Percentiles rank a stretch among this genome's conserved stretches.
phyloP scores from a whole-genome alignment of 306 rosid genomes.

The Geum urbanum region DNA sequence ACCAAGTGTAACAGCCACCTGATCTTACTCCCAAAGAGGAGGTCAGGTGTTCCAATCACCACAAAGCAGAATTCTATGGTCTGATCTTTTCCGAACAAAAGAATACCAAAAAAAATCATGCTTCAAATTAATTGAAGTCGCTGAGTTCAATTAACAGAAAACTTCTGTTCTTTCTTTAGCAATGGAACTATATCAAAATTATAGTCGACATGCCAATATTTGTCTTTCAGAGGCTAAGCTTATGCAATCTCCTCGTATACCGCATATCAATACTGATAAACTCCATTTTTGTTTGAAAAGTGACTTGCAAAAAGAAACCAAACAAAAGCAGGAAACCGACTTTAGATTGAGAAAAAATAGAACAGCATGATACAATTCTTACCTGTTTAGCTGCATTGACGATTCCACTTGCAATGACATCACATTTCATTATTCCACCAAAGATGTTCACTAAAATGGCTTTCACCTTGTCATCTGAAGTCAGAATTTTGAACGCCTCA shows the following conservation, averaged over 20 bases:
- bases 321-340: neutral
- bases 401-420: slow-evolving; percentile 92
- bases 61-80: too few relatives aligned
- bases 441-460: slow-evolving; percentile 96
- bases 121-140: neutral
- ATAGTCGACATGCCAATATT: neutral
- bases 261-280: neutral
- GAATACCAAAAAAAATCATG: too few relatives aligned
- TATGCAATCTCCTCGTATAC: neutral
- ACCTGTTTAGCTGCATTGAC: slow-evolving; percentile 97
- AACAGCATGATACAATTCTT: slow-evolving; percentile 17
- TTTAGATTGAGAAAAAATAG: neutral
- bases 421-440: slow-evolving; percentile 99
- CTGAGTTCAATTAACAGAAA: neutral
- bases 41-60: too few relatives aligned
- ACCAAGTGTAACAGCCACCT: too few relatives aligned
- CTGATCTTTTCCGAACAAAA: too few relatives aligned
- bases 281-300: neutral
- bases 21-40: too few relatives aligned
- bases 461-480: slow-evolving; percentile 93
- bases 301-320: neutral
- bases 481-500: slow-evolving; percentile 94
- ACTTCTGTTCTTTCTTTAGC: neutral
- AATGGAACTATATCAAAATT: neutral
- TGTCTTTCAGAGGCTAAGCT: neutral